Percentiles rank a stretch among this genome's conserved stretches.
These are phyloP conservation scores for Sphagnurus paluster DNA, from an alignment of 1,284 basidiomycete genomes.

Conservation along the genomic window DNA sequence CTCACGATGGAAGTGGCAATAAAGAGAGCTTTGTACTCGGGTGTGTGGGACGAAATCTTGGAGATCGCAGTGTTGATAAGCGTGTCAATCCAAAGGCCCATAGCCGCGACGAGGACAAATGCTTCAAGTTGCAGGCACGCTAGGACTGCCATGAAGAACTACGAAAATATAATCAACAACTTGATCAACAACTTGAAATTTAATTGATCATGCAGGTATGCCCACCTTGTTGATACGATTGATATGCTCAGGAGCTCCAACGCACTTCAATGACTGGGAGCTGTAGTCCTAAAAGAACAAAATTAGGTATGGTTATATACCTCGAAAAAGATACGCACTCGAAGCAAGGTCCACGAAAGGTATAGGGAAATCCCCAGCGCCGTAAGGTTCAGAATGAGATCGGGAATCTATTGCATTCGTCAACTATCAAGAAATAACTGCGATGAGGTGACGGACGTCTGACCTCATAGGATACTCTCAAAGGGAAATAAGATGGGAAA, in stretches of 20 bases:
- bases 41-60: conserved; percentile 41
- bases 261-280: conserved; percentile 48
- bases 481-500: conserved; percentile 44
- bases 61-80: conserved; percentile 46
- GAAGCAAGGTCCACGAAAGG: conserved; percentile 48
- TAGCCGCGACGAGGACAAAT: conserved; percentile 51
- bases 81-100: conserved; percentile 57
- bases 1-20: conserved; percentile 44
- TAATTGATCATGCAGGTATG: conserved; percentile 8
- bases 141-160: conserved; percentile 56
- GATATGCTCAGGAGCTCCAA: conserved; percentile 52
- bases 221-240: conserved; percentile 52
- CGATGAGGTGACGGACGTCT: conserved; percentile 1
- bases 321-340: conserved; percentile 29
- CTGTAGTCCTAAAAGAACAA: conserved; percentile 39
- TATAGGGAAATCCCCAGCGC: conserved; percentile 42
- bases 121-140: conserved; percentile 58
- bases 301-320: background rate
- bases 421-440: background rate
- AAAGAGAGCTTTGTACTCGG: conserved; percentile 44
- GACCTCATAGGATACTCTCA: conserved; percentile 44
- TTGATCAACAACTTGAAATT: background rate
- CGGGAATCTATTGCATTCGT: conserved; percentile 39
- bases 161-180: too few species aligned
- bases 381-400: conserved; percentile 45